phyloP scores from a whole-genome alignment of 1,139 yeast species.

The Blastobotrys serpentis region DNA sequence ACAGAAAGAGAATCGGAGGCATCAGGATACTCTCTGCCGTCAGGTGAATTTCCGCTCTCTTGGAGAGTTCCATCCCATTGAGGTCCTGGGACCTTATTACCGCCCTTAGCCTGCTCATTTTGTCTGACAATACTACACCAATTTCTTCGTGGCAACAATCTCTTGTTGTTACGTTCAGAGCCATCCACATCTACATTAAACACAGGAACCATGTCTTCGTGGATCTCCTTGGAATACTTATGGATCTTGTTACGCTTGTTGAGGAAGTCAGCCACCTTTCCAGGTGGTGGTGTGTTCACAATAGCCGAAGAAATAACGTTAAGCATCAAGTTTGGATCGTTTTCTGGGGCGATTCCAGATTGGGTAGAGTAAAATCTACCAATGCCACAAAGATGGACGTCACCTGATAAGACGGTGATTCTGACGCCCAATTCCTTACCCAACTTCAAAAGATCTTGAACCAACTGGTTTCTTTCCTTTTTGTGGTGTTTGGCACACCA shows the following conservation, averaged over 20 bases:
- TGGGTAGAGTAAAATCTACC: slow-evolving; percentile 69
- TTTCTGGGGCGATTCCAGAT: slow-evolving; percentile 50
- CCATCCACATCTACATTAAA: slow-evolving; percentile 67
- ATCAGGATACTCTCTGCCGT: slow-evolving; percentile 43
- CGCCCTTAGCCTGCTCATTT: slow-evolving; percentile 33
- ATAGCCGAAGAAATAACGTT: slow-evolving; percentile 89
- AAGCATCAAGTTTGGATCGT: slow-evolving; percentile 74
- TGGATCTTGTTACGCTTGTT: slow-evolving; percentile 69
- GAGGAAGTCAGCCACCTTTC: slow-evolving; percentile 70
- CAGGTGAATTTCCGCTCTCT: slow-evolving; percentile 4
- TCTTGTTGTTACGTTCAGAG: slow-evolving; percentile 49
- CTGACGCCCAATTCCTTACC: slow-evolving; percentile 66
- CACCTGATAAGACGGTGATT: slow-evolving; percentile 84
- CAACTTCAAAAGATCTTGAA: slow-evolving; percentile 57
- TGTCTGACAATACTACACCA: slow-evolving; percentile 47
- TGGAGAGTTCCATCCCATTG: slow-evolving; percentile 5
- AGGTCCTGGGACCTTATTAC: slow-evolving; percentile 20
- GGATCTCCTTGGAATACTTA: slow-evolving; percentile 55
- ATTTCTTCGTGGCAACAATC: slow-evolving; percentile 76
- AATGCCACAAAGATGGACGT: slow-evolving; percentile 84
- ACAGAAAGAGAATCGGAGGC: slow-evolving; percentile 61
- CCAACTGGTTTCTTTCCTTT: slow-evolving; percentile 64
- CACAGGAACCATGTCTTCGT: slow-evolving; percentile 77
- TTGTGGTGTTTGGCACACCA: slow-evolving; percentile 92
- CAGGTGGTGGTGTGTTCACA: slow-evolving; percentile 89